Conservation (phyloP, 2,329 filamentous ascomycete species). For the Diplodia scrobiculata region DNA sequence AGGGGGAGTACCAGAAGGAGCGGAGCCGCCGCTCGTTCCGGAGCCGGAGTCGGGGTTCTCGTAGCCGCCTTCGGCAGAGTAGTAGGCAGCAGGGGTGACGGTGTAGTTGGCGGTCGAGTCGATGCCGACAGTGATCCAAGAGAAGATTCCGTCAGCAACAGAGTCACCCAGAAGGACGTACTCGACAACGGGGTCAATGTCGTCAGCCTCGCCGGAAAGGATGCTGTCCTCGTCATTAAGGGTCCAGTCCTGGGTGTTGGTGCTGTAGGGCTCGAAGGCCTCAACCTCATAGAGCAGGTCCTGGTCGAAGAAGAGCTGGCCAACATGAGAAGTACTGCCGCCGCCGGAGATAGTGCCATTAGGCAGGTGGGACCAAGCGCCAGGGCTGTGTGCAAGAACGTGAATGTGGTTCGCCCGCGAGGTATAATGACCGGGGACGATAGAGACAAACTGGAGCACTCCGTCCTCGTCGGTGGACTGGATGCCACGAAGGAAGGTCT, state of each 20-base stretch:
- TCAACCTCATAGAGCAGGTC: constrained; percentile 58
- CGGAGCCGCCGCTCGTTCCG: constrained; percentile 13
- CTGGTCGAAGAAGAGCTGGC: constrained; percentile 67
- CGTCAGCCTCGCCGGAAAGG: constrained; percentile 53
- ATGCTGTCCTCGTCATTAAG: constrained; percentile 57
- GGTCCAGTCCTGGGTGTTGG: constrained; percentile 50
- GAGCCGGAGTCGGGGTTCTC: constrained; percentile 14
- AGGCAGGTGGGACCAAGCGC: constrained; percentile 41
- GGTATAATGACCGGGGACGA: constrained; percentile 52
- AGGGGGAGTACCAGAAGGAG: constrained; percentile 14
- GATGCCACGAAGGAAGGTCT: constrained; percentile 53
- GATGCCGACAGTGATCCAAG: constrained; percentile 35
- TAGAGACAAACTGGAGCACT: constrained; percentile 54
- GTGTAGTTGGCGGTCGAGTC: constrained; percentile 26
- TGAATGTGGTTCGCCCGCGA: constrained; percentile 48
- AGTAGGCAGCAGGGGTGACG: constrained; percentile 29
- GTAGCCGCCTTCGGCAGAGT: constrained; percentile 25
- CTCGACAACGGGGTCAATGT: constrained; percentile 59
- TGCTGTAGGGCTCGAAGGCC: constrained; percentile 49
- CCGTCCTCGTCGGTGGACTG: constrained; percentile 52
- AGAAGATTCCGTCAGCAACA: constrained; percentile 40
- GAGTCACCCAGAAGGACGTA: constrained; percentile 60
- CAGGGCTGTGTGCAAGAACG: constrained; percentile 44
- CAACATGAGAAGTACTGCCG: constrained; percentile 59
- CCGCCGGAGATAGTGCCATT: constrained; percentile 58